Evolutionary conservation across 306 rosid genomes (phyloP).

Genomic region (Trifolium subterraneum): DNA sequence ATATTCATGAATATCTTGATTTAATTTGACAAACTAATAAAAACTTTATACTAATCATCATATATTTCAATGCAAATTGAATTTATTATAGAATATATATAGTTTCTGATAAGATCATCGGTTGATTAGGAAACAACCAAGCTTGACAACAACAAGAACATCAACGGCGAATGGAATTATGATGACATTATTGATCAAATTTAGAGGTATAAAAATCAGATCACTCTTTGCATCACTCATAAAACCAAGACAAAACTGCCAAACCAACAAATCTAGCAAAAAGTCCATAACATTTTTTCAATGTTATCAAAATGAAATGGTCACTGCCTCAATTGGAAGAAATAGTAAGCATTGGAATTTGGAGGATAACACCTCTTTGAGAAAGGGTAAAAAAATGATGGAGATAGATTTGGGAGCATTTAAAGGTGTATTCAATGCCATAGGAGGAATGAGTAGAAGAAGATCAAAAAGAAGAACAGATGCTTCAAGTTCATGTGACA

Average conservation of each 20-base stretch:
- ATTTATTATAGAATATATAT: not conserved
- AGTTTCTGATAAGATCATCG: not conserved
- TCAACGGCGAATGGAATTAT: conserved; percentile 41
- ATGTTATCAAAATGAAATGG: conserved; percentile 34
- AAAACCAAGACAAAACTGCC: conserved; percentile 39
- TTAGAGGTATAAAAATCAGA: conserved; percentile 50
- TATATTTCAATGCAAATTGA: not conserved
- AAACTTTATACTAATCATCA: not conserved
- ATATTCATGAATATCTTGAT: too few species aligned
- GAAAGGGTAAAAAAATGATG: conserved; percentile 40
- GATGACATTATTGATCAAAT: conserved; percentile 55
- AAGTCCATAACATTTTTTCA: conserved; percentile 34
- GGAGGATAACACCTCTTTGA: not conserved
- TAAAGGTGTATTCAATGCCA: conserved; percentile 51
- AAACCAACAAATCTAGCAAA: conserved; percentile 25
- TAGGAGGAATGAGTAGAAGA: conserved; percentile 38
- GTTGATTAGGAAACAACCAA: conserved; percentile 40
- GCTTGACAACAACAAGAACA: conserved; percentile 9
- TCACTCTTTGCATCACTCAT: conserved; percentile 47
- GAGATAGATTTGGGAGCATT: conserved; percentile 55
- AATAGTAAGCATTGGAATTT: conserved; percentile 31
- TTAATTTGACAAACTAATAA: not conserved
- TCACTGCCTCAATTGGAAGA: conserved; percentile 39
- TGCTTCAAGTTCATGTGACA: conserved; percentile 48
- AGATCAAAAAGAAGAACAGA: conserved; percentile 42